phyloP scores from a whole-genome alignment of 495 filamentous ascomycete genomes.

The Podospora tetraspora region DNA sequence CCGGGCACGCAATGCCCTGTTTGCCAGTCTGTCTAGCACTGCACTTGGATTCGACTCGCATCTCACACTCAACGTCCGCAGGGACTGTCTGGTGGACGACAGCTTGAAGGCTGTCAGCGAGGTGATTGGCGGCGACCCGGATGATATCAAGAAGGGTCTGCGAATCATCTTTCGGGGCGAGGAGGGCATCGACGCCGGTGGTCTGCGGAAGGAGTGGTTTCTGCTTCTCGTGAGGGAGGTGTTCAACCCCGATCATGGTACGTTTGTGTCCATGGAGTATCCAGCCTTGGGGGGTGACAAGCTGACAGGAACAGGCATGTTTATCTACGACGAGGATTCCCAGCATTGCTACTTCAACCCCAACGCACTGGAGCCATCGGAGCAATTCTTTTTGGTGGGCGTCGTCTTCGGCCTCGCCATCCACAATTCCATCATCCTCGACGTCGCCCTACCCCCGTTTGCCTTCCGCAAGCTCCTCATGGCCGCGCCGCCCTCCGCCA shows the following conservation, averaged over 20 bases:
- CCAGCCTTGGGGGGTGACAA: too few species aligned
- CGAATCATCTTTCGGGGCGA: conserved; percentile 84
- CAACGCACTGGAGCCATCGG: conserved; percentile 82
- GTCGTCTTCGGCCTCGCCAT: conserved; percentile 86
- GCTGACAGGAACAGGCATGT: conserved; percentile 56
- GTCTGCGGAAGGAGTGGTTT: conserved; percentile 95
- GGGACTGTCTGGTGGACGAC: conserved; percentile 89
- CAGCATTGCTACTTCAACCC: conserved; percentile 95
- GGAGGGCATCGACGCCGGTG: conserved; percentile 89
- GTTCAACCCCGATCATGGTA: conserved; percentile 88
- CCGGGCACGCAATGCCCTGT: conserved; percentile 86
- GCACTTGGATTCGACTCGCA: conserved; percentile 72
- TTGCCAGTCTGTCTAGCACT: conserved; percentile 68
- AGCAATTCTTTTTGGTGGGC: conserved; percentile 90
- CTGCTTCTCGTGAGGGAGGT: conserved; percentile 84
- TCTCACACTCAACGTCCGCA: conserved; percentile 69
- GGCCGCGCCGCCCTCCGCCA: conserved; percentile 54
- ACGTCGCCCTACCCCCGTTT: conserved; percentile 88
- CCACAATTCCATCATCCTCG: conserved; percentile 94
- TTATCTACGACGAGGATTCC: conserved; percentile 92
- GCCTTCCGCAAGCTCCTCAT: conserved; percentile 84
- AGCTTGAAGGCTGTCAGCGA: conserved; percentile 83
- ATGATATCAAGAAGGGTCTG: conserved; percentile 90
- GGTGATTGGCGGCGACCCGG: conserved; percentile 72
- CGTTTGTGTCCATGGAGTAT: too few species aligned